Conservation (phyloP, 768 basidiomycete genomes). For the Suillus lakei region DNA sequence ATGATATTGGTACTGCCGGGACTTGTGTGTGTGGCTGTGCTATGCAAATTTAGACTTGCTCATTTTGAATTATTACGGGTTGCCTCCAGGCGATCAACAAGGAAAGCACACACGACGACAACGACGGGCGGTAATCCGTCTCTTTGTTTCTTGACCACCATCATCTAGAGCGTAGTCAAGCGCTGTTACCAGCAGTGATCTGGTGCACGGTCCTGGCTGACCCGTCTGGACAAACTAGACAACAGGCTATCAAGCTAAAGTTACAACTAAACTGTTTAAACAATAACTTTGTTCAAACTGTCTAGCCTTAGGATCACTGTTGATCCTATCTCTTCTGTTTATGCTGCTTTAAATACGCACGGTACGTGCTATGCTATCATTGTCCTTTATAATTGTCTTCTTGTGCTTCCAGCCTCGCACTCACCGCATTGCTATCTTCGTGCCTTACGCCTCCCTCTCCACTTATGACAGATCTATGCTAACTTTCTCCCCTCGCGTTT, state of each 20-base stretch:
- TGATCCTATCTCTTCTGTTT: constrained; percentile 10
- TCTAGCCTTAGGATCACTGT: not conserved
- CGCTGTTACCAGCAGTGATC: not conserved
- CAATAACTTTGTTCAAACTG: not conserved
- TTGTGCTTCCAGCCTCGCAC: constrained; percentile 28
- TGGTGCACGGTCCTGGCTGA: constrained; percentile 3
- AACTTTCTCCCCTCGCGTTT: constrained; percentile 16
- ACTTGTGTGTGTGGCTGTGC: constrained; percentile 6
- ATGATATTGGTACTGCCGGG: not conserved
- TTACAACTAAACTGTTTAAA: not conserved
- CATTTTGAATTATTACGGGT: not conserved
- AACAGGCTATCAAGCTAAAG: not conserved
- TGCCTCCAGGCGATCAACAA: not conserved
- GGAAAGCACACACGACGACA: constrained; percentile 8
- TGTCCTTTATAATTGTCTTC: constrained; percentile 8
- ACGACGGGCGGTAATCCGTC: not conserved
- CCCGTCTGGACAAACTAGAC: not conserved
- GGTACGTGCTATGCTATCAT: constrained; percentile 25
- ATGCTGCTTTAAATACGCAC: constrained; percentile 24
- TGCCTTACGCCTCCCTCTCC: constrained; percentile 15
- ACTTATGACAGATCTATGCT: constrained; percentile 20
- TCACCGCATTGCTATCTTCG: constrained; percentile 26
- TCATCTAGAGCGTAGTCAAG: not conserved
- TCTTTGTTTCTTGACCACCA: constrained; percentile 10
- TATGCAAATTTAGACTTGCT: constrained; percentile 1